These are phyloP conservation scores for Candida namnaoensis DNA, from an alignment of 805 yeast species.

Conservation along the genomic window DNA sequence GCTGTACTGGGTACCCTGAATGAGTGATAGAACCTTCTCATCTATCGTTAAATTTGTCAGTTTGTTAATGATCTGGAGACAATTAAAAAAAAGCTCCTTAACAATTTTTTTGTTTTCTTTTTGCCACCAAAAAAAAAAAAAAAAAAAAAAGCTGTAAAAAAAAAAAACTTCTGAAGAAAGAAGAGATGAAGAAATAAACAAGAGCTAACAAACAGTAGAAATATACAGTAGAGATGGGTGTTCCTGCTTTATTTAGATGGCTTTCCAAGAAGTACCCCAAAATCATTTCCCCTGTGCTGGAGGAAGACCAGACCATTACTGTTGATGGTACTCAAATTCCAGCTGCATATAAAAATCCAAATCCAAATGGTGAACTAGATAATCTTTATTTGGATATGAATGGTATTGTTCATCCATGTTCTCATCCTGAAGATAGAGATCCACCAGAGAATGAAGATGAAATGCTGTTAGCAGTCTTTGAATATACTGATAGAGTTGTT, in stretches of 20 bases:
- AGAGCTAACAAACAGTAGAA: no score
- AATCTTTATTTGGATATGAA: constrained; percentile 95
- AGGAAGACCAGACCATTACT: constrained; percentile 54
- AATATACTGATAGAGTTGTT: constrained; percentile 85
- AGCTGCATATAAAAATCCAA: constrained; percentile 60
- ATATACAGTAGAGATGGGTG: constrained; percentile 61
- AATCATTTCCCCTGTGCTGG: constrained; percentile 83
- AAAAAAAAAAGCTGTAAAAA: no score
- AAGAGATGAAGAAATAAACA: no score
- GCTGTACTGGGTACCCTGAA: neutral
- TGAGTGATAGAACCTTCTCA: neutral
- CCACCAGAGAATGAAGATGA: constrained; percentile 96
- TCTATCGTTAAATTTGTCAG: neutral
- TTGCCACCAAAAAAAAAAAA: neutral
- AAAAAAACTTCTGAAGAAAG: neutral
- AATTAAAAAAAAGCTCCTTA: no score
- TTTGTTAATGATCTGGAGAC: no score
- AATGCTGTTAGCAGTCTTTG: constrained; percentile 90
- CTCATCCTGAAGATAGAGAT: constrained; percentile 95
- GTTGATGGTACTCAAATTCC: constrained; percentile 60
- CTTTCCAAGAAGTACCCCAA: constrained; percentile 88
- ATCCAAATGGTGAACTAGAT: constrained; percentile 94
- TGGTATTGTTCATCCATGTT: constrained; percentile 98
- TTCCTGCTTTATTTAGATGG: constrained; percentile 98
- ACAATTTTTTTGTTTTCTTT: no score